phyloP scores from a whole-genome alignment of 2,329 filamentous ascomycete genomes.

The Fusarium chaquense region DNA sequence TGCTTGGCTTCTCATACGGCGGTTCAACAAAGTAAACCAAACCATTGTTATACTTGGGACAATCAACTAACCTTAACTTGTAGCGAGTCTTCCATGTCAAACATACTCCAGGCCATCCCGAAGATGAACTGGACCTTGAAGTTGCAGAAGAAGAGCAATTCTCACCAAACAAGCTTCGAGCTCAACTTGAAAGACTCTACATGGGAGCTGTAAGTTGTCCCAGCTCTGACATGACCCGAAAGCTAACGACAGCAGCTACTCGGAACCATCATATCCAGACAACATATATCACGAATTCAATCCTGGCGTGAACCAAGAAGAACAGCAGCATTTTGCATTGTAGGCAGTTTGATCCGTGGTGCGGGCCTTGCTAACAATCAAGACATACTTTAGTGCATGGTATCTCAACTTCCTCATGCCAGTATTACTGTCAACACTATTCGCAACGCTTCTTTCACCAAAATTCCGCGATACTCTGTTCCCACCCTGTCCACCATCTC shows the following conservation, averaged over 20 bases:
- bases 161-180: slow-evolving; percentile 82
- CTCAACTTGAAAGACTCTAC: slow-evolving; percentile 80
- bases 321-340: slow-evolving; percentile 56
- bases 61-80: fast-evolving
- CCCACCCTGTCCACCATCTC: slow-evolving; percentile 77
- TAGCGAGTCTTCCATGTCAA: slow-evolving; percentile 31
- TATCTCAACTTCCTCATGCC: slow-evolving; percentile 74
- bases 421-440: slow-evolving; percentile 64
- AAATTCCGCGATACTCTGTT: slow-evolving; percentile 71
- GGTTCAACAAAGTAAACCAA: slow-evolving; percentile 24
- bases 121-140: slow-evolving; percentile 21
- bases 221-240: no score
- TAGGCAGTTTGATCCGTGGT: fast-evolving
- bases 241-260: neutral
- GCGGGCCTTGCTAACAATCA: slow-evolving; percentile 55
- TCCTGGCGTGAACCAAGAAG: slow-evolving; percentile 80
- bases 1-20: slow-evolving; percentile 22
- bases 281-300: slow-evolving; percentile 78
- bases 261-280: slow-evolving; percentile 49
- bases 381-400: slow-evolving; percentile 72
- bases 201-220: slow-evolving; percentile 74
- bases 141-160: slow-evolving; percentile 80
- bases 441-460: slow-evolving; percentile 74
- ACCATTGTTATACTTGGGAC: fast-evolving
- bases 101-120: neutral